phyloP scores from a whole-genome alignment of 2,329 filamentous ascomycete species.

The Remersonia thermophila region DNA sequence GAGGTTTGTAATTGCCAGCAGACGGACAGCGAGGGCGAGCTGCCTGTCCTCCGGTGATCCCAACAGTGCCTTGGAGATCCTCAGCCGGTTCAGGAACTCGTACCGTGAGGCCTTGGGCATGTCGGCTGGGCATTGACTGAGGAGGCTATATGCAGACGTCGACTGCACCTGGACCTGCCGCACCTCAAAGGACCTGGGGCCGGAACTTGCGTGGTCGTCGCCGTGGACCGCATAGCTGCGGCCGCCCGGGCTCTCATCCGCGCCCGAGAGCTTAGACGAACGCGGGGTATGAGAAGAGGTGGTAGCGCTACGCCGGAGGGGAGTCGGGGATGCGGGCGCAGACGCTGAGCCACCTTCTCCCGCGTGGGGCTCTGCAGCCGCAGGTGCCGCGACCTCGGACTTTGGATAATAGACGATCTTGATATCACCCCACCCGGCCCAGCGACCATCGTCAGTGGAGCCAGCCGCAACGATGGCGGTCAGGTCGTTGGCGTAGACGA shows the following conservation, averaged over 20 bases:
- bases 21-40: conserved; percentile 64
- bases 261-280: conserved; percentile 19
- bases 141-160: conserved; percentile 42
- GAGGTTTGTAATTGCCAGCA: conserved; percentile 81
- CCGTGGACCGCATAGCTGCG: conserved; percentile 28
- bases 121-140: conserved; percentile 44
- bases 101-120: conserved; percentile 65
- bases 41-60: conserved; percentile 55
- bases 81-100: conserved; percentile 72
- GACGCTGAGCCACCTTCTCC: conserved; percentile 25
- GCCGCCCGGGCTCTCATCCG: conserved; percentile 28
- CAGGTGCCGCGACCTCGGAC: conserved; percentile 21
- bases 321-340: conserved; percentile 60
- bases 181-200: conserved; percentile 52
- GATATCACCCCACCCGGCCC: conserved; percentile 71
- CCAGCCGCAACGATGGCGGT: conserved; percentile 57
- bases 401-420: conserved; percentile 66
- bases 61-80: conserved; percentile 69
- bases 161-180: conserved; percentile 42
- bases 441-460: conserved; percentile 34
- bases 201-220: conserved; percentile 30
- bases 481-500: conserved; percentile 73
- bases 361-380: conserved; percentile 8
- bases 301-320: conserved; percentile 57
- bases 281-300: conserved; percentile 32